These are phyloP conservation scores for Vicia villosa DNA, from an alignment of 306 rosid species.

Conservation along the genomic window DNA sequence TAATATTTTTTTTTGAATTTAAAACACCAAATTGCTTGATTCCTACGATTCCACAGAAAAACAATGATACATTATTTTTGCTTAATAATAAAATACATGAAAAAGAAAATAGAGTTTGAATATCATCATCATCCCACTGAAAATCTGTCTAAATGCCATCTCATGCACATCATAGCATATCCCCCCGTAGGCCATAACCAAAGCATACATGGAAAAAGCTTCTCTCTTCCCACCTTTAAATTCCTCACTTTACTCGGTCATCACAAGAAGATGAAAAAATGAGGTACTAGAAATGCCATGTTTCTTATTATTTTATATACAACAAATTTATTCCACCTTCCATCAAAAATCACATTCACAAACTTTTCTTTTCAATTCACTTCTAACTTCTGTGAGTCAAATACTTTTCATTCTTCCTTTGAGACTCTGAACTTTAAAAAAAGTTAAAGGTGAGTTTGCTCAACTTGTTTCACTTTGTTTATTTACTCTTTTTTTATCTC, in stretches of 20 bases:
- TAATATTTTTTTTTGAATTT: too few species aligned
- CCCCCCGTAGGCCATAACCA: conserved; percentile 33
- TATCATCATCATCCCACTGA: background rate
- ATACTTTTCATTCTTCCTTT: background rate
- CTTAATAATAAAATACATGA: background rate
- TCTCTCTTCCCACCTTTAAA: conserved; percentile 36
- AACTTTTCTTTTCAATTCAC: background rate
- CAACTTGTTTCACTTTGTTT: conserved; percentile 37
- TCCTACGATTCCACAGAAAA: background rate
- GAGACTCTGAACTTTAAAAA: conserved; percentile 31
- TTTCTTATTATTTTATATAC: background rate
- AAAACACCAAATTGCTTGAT: too few species aligned
- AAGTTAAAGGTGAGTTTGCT: conserved; percentile 35
- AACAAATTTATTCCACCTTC: background rate
- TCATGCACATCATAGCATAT: conserved; percentile 35
- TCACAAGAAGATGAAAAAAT: conserved; percentile 7
- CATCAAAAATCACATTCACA: background rate
- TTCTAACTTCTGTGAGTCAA: conserved; percentile 8
- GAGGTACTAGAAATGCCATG: too few species aligned
- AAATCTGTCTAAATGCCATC: conserved; percentile 19
- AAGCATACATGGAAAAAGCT: conserved; percentile 32
- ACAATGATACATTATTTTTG: background rate
- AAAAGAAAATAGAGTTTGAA: background rate
- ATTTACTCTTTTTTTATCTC: conserved; percentile 6
- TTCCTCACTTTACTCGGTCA: conserved; percentile 39